These are phyloP conservation scores for Myxozyma sirexii DNA, from an alignment of 805 yeast species.

Conservation along the genomic window DNA sequence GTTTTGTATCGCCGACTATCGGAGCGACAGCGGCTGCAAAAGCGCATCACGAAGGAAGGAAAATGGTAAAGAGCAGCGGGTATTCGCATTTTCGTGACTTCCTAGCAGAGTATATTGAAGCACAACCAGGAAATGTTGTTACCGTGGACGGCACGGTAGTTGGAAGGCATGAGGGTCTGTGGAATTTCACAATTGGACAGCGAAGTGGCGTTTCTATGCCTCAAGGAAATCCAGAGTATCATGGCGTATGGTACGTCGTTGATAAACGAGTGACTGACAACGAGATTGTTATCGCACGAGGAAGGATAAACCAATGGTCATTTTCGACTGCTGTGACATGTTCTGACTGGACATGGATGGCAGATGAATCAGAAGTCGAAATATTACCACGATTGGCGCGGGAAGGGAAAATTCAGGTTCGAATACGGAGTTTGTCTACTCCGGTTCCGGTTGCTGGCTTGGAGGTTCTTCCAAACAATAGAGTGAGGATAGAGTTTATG, in stretches of 20 bases:
- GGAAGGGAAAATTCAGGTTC: constrained; percentile 50
- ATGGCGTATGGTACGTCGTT: constrained; percentile 86
- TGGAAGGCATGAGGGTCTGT: constrained; percentile 83
- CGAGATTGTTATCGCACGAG: constrained; percentile 77
- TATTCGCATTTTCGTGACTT: constrained; percentile 59
- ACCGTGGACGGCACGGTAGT: constrained; percentile 72
- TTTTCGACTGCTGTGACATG: constrained; percentile 51
- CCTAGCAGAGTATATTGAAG: constrained; percentile 69
- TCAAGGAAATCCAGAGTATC: constrained; percentile 65
- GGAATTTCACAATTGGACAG: constrained; percentile 97
- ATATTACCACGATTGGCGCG: constrained; percentile 18
- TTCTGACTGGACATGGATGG: constrained; percentile 56
- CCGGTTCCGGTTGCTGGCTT: neutral
- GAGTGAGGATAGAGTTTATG: constrained; percentile 47
- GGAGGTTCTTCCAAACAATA: constrained; percentile 20
- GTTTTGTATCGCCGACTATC: constrained; percentile 68
- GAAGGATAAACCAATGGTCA: constrained; percentile 60
- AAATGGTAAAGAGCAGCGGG: constrained; percentile 13
- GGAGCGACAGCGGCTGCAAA: constrained; percentile 20
- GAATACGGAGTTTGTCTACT: constrained; percentile 72
- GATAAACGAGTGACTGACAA: constrained; percentile 66
- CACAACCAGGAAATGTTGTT: constrained; percentile 77
- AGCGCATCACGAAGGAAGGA: constrained; percentile 17
- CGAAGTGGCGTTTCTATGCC: constrained; percentile 80
- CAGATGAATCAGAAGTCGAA: constrained; percentile 1